A percentile compares a stretch with the other conserved stretches of the same genome.
phyloP scores from a whole-genome alignment of 192 early-diverging fungal genomes.

The Linnemannia zychae region DNA sequence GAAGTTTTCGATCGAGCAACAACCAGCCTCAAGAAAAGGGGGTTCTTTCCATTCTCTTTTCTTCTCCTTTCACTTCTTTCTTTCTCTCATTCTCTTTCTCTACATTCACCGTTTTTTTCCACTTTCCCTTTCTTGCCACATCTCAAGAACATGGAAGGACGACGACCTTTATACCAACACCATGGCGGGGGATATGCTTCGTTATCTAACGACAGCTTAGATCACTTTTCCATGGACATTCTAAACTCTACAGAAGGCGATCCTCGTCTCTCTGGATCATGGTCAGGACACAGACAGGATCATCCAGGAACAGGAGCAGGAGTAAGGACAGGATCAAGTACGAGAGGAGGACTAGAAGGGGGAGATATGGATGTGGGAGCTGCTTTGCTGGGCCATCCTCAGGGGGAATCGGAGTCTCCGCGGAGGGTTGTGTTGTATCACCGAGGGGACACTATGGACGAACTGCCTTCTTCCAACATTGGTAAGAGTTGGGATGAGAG shows the following conservation, averaged over 20 bases:
- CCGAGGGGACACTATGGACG: not conserved
- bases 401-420: not conserved
- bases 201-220: not conserved
- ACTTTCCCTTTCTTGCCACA: not conserved
- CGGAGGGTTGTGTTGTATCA: slow-evolving; percentile 3
- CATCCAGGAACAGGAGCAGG: not conserved
- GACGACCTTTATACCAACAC: not conserved
- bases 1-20: not conserved
- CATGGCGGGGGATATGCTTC: not conserved
- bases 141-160: not conserved
- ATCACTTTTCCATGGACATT: not conserved
- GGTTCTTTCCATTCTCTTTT: not conserved
- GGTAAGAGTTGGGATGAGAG: not conserved
- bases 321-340: not conserved
- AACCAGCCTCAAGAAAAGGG: too few relatives aligned
- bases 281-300: not conserved
- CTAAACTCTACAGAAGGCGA: not conserved
- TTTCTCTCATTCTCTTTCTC: not conserved
- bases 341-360: not conserved
- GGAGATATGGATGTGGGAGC: not conserved
- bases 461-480: not conserved
- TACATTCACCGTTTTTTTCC: not conserved
- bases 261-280: not conserved
- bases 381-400: not conserved
- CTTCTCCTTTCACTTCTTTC: not conserved